These are phyloP conservation scores for Backusella sp. DNA, from an alignment of 192 early-diverging fungal genomes.

Conservation along the genomic window DNA sequence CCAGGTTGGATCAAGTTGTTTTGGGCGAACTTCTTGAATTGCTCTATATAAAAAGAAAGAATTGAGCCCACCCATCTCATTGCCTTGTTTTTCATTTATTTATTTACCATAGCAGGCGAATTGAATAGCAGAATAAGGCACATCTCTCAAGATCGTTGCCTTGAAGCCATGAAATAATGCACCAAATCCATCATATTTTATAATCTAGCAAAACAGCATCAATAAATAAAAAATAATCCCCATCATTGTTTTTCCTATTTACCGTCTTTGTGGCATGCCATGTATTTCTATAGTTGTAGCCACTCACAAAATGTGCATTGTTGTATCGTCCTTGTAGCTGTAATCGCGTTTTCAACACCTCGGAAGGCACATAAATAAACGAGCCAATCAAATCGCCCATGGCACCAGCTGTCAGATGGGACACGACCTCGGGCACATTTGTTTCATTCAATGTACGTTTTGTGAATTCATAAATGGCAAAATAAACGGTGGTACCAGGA, in stretches of 20 bases:
- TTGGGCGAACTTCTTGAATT: conserved; percentile 52
- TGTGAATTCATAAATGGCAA: conserved; percentile 56
- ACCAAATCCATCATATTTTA: conserved; percentile 60
- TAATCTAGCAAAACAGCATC: conserved; percentile 36
- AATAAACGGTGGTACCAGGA: conserved; percentile 56
- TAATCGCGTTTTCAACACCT: conserved; percentile 72
- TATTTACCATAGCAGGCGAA: conserved; percentile 59
- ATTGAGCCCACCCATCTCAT: neutral
- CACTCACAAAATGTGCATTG: conserved; percentile 63
- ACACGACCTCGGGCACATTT: conserved; percentile 44
- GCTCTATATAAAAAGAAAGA: conserved; percentile 36
- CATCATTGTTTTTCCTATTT: conserved; percentile 11
- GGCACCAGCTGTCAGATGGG: conserved; percentile 56
- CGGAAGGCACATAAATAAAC: conserved; percentile 57
- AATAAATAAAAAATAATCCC: neutral
- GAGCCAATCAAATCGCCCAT: conserved; percentile 55
- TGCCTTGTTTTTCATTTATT: neutral
- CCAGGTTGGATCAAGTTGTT: conserved; percentile 35
- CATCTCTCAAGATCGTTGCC: conserved; percentile 56
- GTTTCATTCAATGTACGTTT: conserved; percentile 50
- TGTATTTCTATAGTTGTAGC: conserved; percentile 72
- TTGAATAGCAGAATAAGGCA: conserved; percentile 58
- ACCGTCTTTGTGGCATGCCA: conserved; percentile 57
- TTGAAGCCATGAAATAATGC: conserved; percentile 59
- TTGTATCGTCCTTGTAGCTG: conserved; percentile 78